phyloP scores from a whole-genome alignment of 495 filamentous ascomycete genomes.

The Tuber melanosporum region DNA sequence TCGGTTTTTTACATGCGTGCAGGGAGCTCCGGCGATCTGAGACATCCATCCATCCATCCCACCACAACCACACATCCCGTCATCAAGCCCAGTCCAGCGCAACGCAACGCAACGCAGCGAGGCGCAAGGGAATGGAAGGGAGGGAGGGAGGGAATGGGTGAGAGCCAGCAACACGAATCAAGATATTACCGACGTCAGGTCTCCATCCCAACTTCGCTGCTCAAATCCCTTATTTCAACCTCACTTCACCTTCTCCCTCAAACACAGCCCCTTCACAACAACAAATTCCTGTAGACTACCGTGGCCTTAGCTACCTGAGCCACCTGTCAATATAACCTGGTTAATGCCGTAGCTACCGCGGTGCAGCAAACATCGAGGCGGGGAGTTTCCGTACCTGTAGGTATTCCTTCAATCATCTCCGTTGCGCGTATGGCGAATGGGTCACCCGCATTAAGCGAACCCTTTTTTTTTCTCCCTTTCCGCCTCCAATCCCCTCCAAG shows the following conservation, averaged over 20 bases:
- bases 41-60: slow-evolving; percentile 27
- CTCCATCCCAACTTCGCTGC: slow-evolving; percentile 33
- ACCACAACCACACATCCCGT: slow-evolving; percentile 21
- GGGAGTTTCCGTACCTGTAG: not conserved
- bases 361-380: not conserved
- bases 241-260: slow-evolving; percentile 20
- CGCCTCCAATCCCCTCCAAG: not conserved
- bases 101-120: slow-evolving; percentile 23
- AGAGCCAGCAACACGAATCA: slow-evolving; percentile 24
- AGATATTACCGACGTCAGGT: slow-evolving; percentile 38
- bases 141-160: not conserved
- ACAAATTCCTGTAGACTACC: not conserved
- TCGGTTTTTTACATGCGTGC: slow-evolving; percentile 16
- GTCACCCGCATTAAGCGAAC: slow-evolving; percentile 1
- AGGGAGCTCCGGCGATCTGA: slow-evolving; percentile 38
- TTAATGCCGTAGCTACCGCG: not conserved
- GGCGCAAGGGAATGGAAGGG: slow-evolving; percentile 16
- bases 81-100: slow-evolving; percentile 22
- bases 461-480: not conserved
- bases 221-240: slow-evolving; percentile 36
- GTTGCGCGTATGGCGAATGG: not conserved
- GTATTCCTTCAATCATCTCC: not conserved
- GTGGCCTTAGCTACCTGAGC: not conserved
- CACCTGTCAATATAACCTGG: not conserved
- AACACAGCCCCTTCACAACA: slow-evolving; percentile 1